Evolutionary conservation across 805 yeast species (phyloP).

Genomic region (Yarrowia osloensis): DNA sequence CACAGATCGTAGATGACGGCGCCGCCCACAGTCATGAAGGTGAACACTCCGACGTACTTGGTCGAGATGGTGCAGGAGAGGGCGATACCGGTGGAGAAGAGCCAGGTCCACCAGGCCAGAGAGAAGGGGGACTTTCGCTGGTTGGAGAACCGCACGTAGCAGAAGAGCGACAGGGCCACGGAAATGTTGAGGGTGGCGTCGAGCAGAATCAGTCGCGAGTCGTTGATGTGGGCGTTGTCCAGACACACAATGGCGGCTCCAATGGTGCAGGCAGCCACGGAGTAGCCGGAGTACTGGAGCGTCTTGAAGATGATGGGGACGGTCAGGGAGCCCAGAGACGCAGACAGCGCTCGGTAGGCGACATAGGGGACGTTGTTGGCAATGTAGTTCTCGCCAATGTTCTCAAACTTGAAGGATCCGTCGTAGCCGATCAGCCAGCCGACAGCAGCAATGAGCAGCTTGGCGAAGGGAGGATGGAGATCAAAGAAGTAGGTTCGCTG

Average conservation of each 20-base stretch:
- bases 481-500: slow-evolving; percentile 93
- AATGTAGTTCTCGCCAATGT: slow-evolving; percentile 80
- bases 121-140: slow-evolving; percentile 69
- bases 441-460: slow-evolving; percentile 82
- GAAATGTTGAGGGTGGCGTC: slow-evolving; percentile 87
- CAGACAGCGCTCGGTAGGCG: slow-evolving; percentile 77
- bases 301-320: slow-evolving; percentile 84
- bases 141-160: slow-evolving; percentile 76
- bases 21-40: slow-evolving; percentile 81
- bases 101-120: slow-evolving; percentile 83
- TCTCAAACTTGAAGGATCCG: slow-evolving; percentile 90
- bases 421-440: slow-evolving; percentile 89
- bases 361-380: slow-evolving; percentile 82
- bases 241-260: slow-evolving; percentile 75
- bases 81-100: slow-evolving; percentile 76
- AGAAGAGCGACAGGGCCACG: slow-evolving; percentile 76
- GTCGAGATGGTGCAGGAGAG: slow-evolving; percentile 92
- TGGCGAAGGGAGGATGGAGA: slow-evolving; percentile 97
- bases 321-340: slow-evolving; percentile 76
- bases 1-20: slow-evolving; percentile 88
- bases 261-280: slow-evolving; percentile 74
- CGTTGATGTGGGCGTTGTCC: slow-evolving; percentile 88
- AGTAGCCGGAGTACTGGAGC: slow-evolving; percentile 79
- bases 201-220: slow-evolving; percentile 84
- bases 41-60: slow-evolving; percentile 93